A percentile compares a stretch with the other conserved stretches of the same genome.
Conservation (phyloP, 208 protist species). For the Lotmaria passim region DNA sequence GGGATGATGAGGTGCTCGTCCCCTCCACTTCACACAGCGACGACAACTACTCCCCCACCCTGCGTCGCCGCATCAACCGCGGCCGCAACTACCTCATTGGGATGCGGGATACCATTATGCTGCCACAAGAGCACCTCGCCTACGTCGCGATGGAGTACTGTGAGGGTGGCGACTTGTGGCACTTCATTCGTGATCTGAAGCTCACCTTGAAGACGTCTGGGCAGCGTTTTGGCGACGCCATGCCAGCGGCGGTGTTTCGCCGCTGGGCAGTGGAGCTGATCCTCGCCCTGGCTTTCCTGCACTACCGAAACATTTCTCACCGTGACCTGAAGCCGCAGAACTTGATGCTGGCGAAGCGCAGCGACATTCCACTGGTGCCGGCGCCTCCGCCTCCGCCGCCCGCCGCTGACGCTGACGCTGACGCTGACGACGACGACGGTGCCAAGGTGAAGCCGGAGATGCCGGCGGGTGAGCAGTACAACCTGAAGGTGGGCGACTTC, state of each 20-base stretch:
- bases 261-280: slow-evolving; percentile 78
- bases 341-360: slow-evolving; percentile 63
- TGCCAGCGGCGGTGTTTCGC: slow-evolving; percentile 45
- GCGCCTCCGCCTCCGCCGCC: not conserved
- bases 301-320: slow-evolving; percentile 65
- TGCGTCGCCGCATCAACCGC: slow-evolving; percentile 14
- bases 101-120: slow-evolving; percentile 95
- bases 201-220: slow-evolving; percentile 11
- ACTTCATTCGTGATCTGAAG: slow-evolving; percentile 75
- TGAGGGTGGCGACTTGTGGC: slow-evolving; percentile 95
- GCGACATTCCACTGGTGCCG: not conserved
- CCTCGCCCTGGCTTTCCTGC: slow-evolving; percentile 69
- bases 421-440: not conserved
- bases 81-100: slow-evolving; percentile 73
- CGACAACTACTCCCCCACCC: slow-evolving; percentile 14
- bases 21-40: slow-evolving; percentile 5
- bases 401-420: not conserved
- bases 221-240: slow-evolving; percentile 40
- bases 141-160: slow-evolving; percentile 97
- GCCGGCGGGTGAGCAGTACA: slow-evolving; percentile 36
- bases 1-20: slow-evolving; percentile 14
- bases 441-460: not conserved
- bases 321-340: slow-evolving; percentile 84
- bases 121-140: slow-evolving; percentile 73
- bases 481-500: slow-evolving; percentile 91